phyloP scores from a whole-genome alignment of 2,329 filamentous ascomycete genomes.

The Talaromyces pinophilus region DNA sequence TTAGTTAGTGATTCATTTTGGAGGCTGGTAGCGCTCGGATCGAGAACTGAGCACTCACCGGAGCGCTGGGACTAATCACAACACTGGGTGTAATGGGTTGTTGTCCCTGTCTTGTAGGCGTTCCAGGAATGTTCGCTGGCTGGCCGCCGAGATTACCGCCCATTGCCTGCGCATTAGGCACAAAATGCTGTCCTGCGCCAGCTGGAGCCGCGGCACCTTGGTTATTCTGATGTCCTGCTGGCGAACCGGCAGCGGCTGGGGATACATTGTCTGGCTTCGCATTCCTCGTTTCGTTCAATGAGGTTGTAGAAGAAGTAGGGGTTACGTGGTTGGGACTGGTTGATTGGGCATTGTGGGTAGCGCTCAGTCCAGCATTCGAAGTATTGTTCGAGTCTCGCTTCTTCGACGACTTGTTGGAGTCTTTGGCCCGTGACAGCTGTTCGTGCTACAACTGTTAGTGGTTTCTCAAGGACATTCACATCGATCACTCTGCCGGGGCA shows the following conservation, averaged over 20 bases:
- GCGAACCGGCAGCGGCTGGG: conserved; percentile 35
- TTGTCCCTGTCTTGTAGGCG: conserved; percentile 63
- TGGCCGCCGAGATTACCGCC: conserved; percentile 35
- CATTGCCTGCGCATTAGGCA: conserved; percentile 34
- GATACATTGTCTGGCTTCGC: conserved; percentile 61
- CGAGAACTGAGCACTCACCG: conserved; percentile 59
- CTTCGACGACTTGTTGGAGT: conserved; percentile 75
- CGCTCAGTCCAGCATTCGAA: conserved; percentile 56
- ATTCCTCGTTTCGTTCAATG: conserved; percentile 80
- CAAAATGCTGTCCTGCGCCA: conserved; percentile 41
- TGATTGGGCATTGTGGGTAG: conserved; percentile 51
- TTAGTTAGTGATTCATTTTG: neutral
- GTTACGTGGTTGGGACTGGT: conserved; percentile 67
- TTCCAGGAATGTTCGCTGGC: conserved; percentile 52
- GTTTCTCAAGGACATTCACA: conserved; percentile 9
- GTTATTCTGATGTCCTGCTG: conserved; percentile 29
- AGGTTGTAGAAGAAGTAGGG: conserved; percentile 85
- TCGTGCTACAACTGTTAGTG: conserved; percentile 62
- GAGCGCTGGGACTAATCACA: conserved; percentile 90
- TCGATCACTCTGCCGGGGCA: neutral
- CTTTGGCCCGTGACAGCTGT: conserved; percentile 91
- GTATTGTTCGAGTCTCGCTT: conserved; percentile 76
- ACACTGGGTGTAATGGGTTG: conserved; percentile 76
- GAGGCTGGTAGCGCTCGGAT: too few relatives aligned
- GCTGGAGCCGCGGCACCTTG: conserved; percentile 34